Conservation (phyloP, 495 filamentous ascomycete genomes). For the Penicillium tannophilum region DNA sequence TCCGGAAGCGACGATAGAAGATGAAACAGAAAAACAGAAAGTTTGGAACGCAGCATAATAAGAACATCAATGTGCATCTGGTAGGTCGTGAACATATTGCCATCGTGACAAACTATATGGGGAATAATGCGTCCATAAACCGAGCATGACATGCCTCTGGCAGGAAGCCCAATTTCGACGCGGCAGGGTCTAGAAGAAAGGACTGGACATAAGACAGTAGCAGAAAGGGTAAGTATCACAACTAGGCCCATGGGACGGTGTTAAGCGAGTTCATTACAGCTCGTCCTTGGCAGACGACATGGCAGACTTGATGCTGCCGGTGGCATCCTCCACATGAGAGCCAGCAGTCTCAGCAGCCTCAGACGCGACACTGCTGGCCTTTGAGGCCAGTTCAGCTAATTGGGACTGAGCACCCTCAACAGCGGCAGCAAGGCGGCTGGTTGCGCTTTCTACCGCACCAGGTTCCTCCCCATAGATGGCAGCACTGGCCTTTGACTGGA, state of each 20-base stretch:
- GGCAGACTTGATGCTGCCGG: slow-evolving; percentile 33
- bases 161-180: slow-evolving; percentile 13
- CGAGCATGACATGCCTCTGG: slow-evolving; percentile 16
- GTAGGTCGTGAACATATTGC: slow-evolving; percentile 30
- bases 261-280: slow-evolving; percentile 41
- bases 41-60: slow-evolving; percentile 4
- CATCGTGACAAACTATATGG: slow-evolving; percentile 45
- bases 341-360: slow-evolving; percentile 44
- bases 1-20: slow-evolving; percentile 6
- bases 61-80: slow-evolving; percentile 16
- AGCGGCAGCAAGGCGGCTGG: slow-evolving; percentile 45
- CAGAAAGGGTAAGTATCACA: slow-evolving; percentile 13
- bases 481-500: slow-evolving; percentile 54
- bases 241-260: slow-evolving; percentile 7
- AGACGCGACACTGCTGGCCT: slow-evolving; percentile 37
- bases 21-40: slow-evolving; percentile 3
- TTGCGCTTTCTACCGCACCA: slow-evolving; percentile 57
- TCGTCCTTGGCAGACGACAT: slow-evolving; percentile 53
- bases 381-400: slow-evolving; percentile 45
- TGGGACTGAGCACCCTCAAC: slow-evolving; percentile 52
- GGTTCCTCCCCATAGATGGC: slow-evolving; percentile 59
- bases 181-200: slow-evolving; percentile 13
- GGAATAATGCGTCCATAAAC: slow-evolving; percentile 38
- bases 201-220: slow-evolving; percentile 9
- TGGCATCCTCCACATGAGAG: slow-evolving; percentile 50